These are phyloP conservation scores for Vaccinium corymbosum DNA, from an alignment of 148 eudicot species.

Conservation along the genomic window DNA sequence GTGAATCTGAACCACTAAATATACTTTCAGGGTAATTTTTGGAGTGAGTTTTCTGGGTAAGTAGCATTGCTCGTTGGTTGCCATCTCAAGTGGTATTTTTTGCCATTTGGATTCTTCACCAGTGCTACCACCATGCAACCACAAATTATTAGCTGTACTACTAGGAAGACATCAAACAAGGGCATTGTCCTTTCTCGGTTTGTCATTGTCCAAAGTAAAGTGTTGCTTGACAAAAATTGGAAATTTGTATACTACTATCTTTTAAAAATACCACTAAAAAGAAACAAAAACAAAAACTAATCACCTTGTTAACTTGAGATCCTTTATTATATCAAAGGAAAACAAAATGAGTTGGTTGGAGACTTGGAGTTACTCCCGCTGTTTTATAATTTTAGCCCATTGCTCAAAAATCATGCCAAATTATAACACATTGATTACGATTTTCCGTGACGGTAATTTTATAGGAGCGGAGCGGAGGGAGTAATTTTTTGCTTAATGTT, in stretches of 20 bases:
- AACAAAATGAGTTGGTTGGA: background rate
- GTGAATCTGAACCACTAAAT: too few species aligned
- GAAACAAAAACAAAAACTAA: background rate
- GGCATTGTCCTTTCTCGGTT: background rate
- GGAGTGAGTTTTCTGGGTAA: too few species aligned
- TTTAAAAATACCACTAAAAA: too few species aligned
- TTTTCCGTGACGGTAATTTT: background rate
- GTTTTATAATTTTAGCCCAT: background rate
- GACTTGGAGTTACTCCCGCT: background rate
- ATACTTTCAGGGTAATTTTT: too few species aligned
- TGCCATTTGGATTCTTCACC: background rate
- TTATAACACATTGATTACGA: background rate
- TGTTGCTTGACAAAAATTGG: background rate
- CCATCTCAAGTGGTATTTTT: background rate
- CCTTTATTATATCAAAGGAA: background rate
- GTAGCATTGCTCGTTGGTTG: too few species aligned
- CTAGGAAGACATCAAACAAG: background rate
- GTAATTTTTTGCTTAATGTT: background rate
- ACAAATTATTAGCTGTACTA: background rate
- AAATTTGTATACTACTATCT: background rate
- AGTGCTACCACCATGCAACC: background rate
- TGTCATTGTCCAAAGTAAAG: background rate
- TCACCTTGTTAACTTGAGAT: background rate
- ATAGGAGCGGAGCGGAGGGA: background rate
- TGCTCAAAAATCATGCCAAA: background rate